A percentile compares a stretch with the other conserved stretches of the same genome.
phyloP scores from a whole-genome alignment of 2,329 filamentous ascomycete genomes.

The Torrubiellomyces zombiae region DNA sequence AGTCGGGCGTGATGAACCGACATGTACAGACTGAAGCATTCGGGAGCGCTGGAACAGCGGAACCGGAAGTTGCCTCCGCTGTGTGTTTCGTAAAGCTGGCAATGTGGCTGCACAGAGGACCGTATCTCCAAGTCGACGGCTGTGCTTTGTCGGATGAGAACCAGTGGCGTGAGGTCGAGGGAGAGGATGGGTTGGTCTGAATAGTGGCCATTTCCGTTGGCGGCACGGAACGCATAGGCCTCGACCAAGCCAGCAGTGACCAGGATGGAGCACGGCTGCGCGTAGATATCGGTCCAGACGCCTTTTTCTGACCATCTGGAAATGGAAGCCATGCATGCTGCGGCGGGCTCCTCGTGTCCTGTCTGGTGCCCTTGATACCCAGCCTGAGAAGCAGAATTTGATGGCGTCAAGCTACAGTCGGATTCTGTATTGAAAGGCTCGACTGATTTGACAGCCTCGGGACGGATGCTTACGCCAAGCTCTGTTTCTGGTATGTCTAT shows the following conservation, averaged over 20 bases:
- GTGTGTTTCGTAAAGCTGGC: conserved; percentile 45
- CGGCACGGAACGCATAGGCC: conserved; percentile 27
- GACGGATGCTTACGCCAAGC: conserved; percentile 38
- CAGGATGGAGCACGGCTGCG: conserved; percentile 34
- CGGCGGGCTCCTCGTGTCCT: conserved; percentile 22
- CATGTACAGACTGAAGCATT: conserved; percentile 69
- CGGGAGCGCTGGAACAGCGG: conserved; percentile 57
- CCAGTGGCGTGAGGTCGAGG: conserved; percentile 78
- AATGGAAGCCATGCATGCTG: conserved; percentile 35
- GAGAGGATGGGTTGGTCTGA: conserved; percentile 41
- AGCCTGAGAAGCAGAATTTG: conserved; percentile 67
- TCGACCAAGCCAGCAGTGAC: conserved; percentile 44
- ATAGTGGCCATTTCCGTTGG: conserved; percentile 12
- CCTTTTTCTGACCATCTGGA: conserved; percentile 48
- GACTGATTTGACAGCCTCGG: conserved; percentile 11
- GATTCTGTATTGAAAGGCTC: conserved; percentile 30
- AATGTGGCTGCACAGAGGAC: conserved; percentile 61
- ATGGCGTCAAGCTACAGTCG: conserved; percentile 53
- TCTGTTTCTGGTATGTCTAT: conserved; percentile 42
- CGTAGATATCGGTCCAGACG: conserved; percentile 40
- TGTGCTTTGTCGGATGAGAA: conserved; percentile 79
- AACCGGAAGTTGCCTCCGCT: conserved; percentile 73
- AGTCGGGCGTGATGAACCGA: conserved; percentile 79
- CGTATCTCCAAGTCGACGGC: conserved; percentile 87
- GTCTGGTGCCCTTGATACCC: conserved; percentile 32